Conservation (phyloP, 371 early-diverging fungal species). For the Rhizopus stolonifer region DNA sequence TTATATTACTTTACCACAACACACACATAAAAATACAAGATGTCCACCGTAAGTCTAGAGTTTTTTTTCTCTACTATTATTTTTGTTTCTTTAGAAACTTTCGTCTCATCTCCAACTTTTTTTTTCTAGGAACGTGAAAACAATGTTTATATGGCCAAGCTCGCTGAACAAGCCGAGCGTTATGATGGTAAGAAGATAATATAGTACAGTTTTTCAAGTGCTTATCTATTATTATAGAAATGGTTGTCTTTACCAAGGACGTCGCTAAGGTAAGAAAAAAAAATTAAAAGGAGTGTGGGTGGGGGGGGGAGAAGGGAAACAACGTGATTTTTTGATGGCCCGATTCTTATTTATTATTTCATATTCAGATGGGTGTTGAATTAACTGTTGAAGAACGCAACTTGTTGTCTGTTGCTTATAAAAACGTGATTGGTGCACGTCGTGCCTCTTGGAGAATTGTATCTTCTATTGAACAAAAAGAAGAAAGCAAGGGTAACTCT, state of each 20-base stretch:
- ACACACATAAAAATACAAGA: not conserved
- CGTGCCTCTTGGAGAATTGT: constrained; percentile 99
- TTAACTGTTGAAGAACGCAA: constrained; percentile 97
- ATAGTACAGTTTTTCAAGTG: too few species aligned
- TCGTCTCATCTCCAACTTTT: not conserved
- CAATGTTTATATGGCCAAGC: constrained; percentile 88
- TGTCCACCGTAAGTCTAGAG: constrained; percentile 74
- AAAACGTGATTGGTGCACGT: constrained; percentile 98
- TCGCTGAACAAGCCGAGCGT: constrained; percentile 98
- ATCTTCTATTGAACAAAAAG: constrained; percentile 97
- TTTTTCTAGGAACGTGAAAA: constrained; percentile 42
- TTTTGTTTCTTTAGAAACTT: too few species aligned
- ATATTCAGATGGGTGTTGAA: constrained; percentile 54
- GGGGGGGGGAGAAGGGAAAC: not conserved
- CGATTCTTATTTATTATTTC: not conserved
- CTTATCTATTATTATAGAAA: constrained; percentile 79
- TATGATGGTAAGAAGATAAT: constrained; percentile 71
- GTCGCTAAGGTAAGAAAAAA: constrained; percentile 67
- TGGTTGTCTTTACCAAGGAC: constrained; percentile 93
- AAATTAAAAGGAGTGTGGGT: constrained; percentile 18
- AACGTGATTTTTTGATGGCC: constrained; percentile 11
- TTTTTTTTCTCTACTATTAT: constrained; percentile 10
- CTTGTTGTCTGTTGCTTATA: constrained; percentile 98
- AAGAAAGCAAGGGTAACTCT: constrained; percentile 88
- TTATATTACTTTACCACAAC: not conserved